Conservation (phyloP, 1,284 basidiomycete genomes). For the Tranzscheliella williamsii region DNA sequence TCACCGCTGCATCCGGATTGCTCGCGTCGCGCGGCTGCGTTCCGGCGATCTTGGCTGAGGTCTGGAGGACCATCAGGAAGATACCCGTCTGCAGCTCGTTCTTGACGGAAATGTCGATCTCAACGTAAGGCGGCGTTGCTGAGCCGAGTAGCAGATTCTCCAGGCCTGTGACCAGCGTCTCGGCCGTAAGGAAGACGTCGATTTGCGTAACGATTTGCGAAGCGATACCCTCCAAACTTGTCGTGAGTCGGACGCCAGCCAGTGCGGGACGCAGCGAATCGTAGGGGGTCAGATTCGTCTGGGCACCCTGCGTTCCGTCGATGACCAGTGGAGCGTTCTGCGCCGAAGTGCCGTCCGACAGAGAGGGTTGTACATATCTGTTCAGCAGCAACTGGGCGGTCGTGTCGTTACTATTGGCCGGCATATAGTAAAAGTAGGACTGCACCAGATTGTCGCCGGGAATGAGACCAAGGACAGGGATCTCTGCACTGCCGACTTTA, state of each 20-base stretch:
- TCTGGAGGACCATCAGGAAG: conserved; percentile 30
- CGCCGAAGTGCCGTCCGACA: conserved; percentile 11
- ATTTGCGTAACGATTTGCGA: conserved; percentile 41
- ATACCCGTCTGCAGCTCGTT: conserved; percentile 31
- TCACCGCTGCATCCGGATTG: conserved; percentile 21
- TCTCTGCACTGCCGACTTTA: conserved; percentile 62
- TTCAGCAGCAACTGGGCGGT: conserved; percentile 65
- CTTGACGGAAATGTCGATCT: conserved; percentile 25
- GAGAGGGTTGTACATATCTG: conserved; percentile 49
- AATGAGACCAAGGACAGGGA: conserved; percentile 64
- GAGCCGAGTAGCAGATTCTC: conserved; percentile 8
- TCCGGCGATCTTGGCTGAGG: conserved; percentile 20
- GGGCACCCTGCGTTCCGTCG: conserved; percentile 24
- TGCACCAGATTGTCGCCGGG: conserved; percentile 68
- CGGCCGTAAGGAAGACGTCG: conserved; percentile 32
- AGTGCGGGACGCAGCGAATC: conserved; percentile 69
- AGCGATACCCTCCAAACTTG: conserved; percentile 65
- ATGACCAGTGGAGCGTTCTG: conserved; percentile 19
- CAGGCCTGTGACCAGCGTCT: conserved; percentile 26
- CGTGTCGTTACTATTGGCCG: conserved; percentile 70
- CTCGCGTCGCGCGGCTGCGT: conserved; percentile 9
- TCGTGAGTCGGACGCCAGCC: conserved; percentile 66
- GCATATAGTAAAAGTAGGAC: conserved; percentile 72
- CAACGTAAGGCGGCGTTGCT: conserved; percentile 7
- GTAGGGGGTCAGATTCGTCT: conserved; percentile 68